Evolutionary conservation across 306 rosid genomes (phyloP), one percentile per base, ranked within the genome.

Genomic region (Dicorynia guianensis): DNA sequence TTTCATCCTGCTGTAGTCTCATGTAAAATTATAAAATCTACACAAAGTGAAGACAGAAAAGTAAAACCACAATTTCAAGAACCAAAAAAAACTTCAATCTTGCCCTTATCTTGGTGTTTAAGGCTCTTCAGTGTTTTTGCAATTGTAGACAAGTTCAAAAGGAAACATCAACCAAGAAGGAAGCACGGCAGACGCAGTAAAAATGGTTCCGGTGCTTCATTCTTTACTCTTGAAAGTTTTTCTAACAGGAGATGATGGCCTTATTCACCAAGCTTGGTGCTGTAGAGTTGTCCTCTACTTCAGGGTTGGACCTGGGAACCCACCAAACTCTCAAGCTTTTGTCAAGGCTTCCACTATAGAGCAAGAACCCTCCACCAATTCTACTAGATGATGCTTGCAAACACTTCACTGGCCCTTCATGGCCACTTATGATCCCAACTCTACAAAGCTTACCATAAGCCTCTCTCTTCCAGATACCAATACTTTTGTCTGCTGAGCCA

Each of bases 251-350:
- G 12, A 61, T 53, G 54, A 83, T 62, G 54, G 83, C 79, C 40
- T 83, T 69, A 2, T 60, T 65, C 65, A 72, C 19, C 35, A 47
- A 20, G 60, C 47, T 58, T 71, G 54, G 59, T 63, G 35, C 60
- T 63, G 52, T 33, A 47, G 75, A 50, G 11, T 57, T 64, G 4
- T 80, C 81, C 34, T 76, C 76, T 39, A 33, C 63, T 25, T 67
- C 64, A 1, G 40, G 13, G 42, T 71, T 77, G 72, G 80, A 58
- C 78, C 58, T 84, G 6, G 97, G 81, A 85, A 95, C 98, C 98
- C 98, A 95, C 98, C 98, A 95, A 80, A 87, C 97, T 61, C 98
- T 90, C 47, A 95, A 82, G 78, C 91, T 95, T 79, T 69, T 92
- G 20, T 95, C 98, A 76, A 95, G 93, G 69, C 98, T 86, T 58